Evolutionary conservation across 2,329 filamentous ascomycete genomes (phyloP).

Genomic region (Neocatenulostroma microsporum): DNA sequence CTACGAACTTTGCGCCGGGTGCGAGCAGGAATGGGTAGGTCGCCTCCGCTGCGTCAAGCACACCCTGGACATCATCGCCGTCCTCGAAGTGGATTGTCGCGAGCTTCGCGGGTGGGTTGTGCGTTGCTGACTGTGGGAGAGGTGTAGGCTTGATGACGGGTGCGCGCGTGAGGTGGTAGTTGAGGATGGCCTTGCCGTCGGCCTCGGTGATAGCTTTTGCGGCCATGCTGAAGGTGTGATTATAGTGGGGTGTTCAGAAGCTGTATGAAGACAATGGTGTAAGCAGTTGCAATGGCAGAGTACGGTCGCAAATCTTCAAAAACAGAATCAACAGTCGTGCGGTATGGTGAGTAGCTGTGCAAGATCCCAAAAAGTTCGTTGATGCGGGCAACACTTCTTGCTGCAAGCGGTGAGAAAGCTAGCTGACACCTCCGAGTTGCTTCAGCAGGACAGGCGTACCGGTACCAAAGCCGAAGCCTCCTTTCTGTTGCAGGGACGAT

Average conservation of each 20-base stretch:
- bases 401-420: conserved; percentile 15
- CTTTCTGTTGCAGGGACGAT: background rate
- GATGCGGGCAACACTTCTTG: conserved; percentile 1
- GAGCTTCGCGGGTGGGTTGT: conserved; percentile 87
- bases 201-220: conserved; percentile 97
- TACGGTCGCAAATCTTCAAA: conserved; percentile 1
- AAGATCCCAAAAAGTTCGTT: background rate
- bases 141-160: conserved; percentile 97
- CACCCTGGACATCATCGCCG: conserved; percentile 69
- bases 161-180: conserved; percentile 98
- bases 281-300: conserved; percentile 15
- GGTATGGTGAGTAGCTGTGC: background rate
- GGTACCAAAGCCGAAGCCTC: conserved; percentile 1
- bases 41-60: conserved; percentile 91
- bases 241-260: background rate
- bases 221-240: conserved; percentile 53
- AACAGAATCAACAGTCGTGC: background rate
- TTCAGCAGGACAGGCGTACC: conserved; percentile 2
- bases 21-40: conserved; percentile 93
- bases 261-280: conserved; percentile 11
- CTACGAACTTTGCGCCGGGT: conserved; percentile 82
- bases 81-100: conserved; percentile 90
- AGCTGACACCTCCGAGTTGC: conserved; percentile 8
- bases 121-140: conserved; percentile 71
- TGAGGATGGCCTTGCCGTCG: conserved; percentile 99